Evolutionary conservation across 805 yeast genomes (phyloP).

Genomic region (Scheffersomyces ergatensis): DNA sequence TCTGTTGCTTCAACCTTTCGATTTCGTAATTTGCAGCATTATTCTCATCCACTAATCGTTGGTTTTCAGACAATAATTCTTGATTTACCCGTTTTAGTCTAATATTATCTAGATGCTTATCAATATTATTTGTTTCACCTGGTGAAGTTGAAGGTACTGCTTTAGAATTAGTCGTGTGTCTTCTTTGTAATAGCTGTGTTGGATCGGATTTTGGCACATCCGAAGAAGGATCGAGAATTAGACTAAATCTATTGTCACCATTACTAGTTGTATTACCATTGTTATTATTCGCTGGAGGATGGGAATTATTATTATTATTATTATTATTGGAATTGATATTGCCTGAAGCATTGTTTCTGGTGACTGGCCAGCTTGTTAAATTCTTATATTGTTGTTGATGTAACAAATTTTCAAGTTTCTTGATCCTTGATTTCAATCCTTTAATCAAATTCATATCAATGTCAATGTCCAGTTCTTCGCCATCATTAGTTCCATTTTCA

Average conservation of each 20-base stretch:
- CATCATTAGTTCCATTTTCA: constrained; percentile 10
- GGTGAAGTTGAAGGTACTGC: constrained; percentile 7
- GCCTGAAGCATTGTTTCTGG: constrained; percentile 14
- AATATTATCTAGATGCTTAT: constrained; percentile 42
- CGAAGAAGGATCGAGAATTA: constrained; percentile 12
- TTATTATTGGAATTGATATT: constrained; percentile 5
- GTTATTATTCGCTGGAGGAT: neutral
- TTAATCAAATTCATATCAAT: constrained; percentile 41
- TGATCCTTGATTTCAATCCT: constrained; percentile 70
- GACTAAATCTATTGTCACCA: constrained; percentile 11
- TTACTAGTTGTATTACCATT: neutral
- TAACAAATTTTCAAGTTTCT: constrained; percentile 70
- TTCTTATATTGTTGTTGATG: constrained; percentile 70
- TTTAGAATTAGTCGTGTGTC: constrained; percentile 2
- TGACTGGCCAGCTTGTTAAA: constrained; percentile 45
- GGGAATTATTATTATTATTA: constrained; percentile 2
- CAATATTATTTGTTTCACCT: constrained; percentile 37
- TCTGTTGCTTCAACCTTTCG: constrained; percentile 3
- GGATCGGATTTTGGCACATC: constrained; percentile 16
- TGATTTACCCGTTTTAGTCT: constrained; percentile 30
- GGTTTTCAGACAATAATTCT: constrained; percentile 14
- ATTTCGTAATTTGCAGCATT: constrained; percentile 1
- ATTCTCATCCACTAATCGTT: constrained; percentile 8
- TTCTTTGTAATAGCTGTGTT: constrained; percentile 23
- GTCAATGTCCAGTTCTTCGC: constrained; percentile 26